phyloP scores from a whole-genome alignment of 257 asterid genomes.

The Solanum rostratum region DNA sequence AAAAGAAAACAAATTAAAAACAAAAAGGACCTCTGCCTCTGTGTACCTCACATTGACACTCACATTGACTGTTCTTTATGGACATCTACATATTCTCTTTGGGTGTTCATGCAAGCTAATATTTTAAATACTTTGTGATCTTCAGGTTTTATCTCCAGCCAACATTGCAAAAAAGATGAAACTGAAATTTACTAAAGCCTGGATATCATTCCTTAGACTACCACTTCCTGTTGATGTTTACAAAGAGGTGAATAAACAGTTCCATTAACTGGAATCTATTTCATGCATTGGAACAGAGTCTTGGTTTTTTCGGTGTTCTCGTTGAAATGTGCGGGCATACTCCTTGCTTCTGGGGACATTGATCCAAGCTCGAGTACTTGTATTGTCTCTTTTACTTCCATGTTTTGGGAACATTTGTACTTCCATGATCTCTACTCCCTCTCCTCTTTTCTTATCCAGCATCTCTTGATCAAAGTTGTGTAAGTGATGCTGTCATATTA shows the following conservation, averaged over 20 bases:
- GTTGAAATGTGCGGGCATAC: too few species aligned
- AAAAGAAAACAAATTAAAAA: background rate
- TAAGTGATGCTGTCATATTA: background rate
- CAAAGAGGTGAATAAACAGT: conserved; percentile 56
- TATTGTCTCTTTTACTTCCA: background rate
- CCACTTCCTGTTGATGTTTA: conserved; percentile 84
- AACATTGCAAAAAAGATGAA: conserved; percentile 64
- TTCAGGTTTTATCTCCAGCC: conserved; percentile 46
- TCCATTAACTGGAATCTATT: background rate
- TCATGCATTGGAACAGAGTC: background rate
- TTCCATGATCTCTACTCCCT: background rate
- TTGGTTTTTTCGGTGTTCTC: background rate
- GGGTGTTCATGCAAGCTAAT: background rate
- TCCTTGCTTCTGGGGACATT: too few species aligned
- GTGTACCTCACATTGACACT: background rate
- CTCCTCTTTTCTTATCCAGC: background rate
- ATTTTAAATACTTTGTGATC: conserved; percentile 1
- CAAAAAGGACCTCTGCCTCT: background rate
- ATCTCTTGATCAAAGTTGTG: background rate
- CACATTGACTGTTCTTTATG: background rate
- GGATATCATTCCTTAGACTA: conserved; percentile 81
- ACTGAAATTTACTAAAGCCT: conserved; percentile 72
- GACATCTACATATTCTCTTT: background rate
- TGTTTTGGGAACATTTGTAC: background rate
- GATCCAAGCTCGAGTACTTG: background rate